phyloP scores from a whole-genome alignment of 163 green algal species.

The Prototheca wickerhamii region DNA sequence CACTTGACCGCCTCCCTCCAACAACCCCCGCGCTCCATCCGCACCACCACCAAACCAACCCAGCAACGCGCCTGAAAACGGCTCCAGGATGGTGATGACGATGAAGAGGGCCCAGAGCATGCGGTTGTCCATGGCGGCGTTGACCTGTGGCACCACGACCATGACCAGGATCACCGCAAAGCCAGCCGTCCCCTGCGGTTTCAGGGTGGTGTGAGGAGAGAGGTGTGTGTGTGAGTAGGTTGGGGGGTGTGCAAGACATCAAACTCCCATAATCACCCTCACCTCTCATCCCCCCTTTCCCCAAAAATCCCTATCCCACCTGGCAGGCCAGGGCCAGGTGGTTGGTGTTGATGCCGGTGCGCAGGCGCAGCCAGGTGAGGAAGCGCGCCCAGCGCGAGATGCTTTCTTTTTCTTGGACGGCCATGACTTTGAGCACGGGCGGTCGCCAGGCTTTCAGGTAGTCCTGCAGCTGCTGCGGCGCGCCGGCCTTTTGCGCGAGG shows the following conservation, averaged over 20 bases:
- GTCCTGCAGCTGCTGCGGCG: background rate
- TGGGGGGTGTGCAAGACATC: no score
- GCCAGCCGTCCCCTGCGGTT: background rate
- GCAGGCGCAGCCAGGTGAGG: background rate
- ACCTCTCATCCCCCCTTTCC: background rate
- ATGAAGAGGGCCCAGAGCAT: conserved; percentile 15
- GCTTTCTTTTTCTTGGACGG: background rate
- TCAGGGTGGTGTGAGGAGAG: no score
- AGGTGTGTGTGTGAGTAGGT: no score
- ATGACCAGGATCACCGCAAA: conserved; percentile 4
- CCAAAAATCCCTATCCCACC: background rate
- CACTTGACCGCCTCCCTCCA: background rate
- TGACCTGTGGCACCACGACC: background rate
- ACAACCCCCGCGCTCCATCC: background rate
- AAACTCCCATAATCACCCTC: background rate
- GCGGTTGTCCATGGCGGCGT: background rate
- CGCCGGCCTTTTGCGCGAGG: background rate
- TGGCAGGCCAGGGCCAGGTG: background rate
- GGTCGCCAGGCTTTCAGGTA: background rate
- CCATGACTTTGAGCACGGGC: background rate
- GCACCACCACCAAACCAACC: background rate
- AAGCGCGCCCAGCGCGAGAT: background rate
- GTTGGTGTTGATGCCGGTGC: background rate
- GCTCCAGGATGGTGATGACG: conserved; percentile 14
- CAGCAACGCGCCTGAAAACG: conserved; percentile 5